phyloP scores from a whole-genome alignment of 768 basidiomycete species.

The Cystofilobasidium bisporidii region DNA sequence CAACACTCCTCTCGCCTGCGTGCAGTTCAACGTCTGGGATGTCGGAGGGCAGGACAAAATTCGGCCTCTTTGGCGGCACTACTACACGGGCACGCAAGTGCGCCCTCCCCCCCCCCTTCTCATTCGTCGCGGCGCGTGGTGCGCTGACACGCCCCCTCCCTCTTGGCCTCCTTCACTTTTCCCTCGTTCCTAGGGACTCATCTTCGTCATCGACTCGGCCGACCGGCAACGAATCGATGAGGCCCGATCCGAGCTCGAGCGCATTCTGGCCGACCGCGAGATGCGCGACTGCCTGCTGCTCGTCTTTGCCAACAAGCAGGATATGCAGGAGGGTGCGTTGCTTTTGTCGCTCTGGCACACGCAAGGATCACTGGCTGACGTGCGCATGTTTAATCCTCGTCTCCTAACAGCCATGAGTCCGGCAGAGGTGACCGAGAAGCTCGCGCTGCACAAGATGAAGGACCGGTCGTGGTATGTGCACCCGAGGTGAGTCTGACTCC shows the following conservation, averaged over 20 bases:
- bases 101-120: constrained; percentile 12
- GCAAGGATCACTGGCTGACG: not conserved
- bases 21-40: constrained; percentile 89
- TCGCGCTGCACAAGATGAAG: constrained; percentile 89
- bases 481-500: constrained; percentile 60
- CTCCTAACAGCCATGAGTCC: constrained; percentile 80
- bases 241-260: constrained; percentile 87
- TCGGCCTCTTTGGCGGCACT: constrained; percentile 94
- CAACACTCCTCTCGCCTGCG: no score
- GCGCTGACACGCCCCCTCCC: no score
- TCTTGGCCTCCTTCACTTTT: not conserved
- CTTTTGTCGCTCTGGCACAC: not conserved
- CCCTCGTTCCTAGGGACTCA: constrained; percentile 52
- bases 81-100: constrained; percentile 90
- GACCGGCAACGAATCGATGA: constrained; percentile 93
- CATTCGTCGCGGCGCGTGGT: no score
- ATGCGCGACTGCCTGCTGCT: constrained; percentile 96
- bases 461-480: constrained; percentile 99
- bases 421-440: constrained; percentile 93
- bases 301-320: constrained; percentile 99
- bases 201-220: constrained; percentile 95
- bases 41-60: constrained; percentile 99
- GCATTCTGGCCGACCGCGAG: constrained; percentile 90
- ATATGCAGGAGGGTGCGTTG: constrained; percentile 78
- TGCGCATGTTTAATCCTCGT: not conserved